phyloP scores from a whole-genome alignment of 495 filamentous ascomycete species.

The Penicillium alfredii region DNA sequence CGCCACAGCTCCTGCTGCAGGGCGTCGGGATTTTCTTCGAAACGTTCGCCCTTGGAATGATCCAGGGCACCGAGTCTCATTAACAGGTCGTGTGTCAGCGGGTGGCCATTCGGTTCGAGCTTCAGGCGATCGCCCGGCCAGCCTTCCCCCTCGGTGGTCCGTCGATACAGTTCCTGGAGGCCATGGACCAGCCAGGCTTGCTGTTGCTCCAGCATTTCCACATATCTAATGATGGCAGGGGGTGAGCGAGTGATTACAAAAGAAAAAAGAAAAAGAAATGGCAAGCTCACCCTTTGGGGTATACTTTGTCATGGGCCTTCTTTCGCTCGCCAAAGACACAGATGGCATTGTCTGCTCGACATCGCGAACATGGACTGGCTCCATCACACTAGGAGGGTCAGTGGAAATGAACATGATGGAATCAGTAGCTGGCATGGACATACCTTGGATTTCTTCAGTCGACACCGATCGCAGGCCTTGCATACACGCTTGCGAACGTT shows the following conservation, averaged over 20 bases:
- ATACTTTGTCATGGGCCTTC: constrained; percentile 57
- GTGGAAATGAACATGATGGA: too few species aligned
- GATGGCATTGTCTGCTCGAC: constrained; percentile 53
- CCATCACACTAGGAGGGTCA: constrained; percentile 52
- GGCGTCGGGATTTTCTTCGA: constrained; percentile 51
- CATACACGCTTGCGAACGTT: constrained; percentile 54
- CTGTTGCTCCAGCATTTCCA: constrained; percentile 69
- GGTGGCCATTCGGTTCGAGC: constrained; percentile 50
- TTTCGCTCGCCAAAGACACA: constrained; percentile 60
- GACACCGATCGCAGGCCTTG: constrained; percentile 59
- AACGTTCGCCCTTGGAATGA: constrained; percentile 44
- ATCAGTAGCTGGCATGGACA: constrained; percentile 12
- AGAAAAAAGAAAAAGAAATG: constrained; percentile 13
- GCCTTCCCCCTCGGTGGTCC: constrained; percentile 40
- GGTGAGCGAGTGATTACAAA: constrained; percentile 5
- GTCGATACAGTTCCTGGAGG: constrained; percentile 55
- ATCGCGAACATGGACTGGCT: constrained; percentile 53
- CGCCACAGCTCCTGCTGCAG: constrained; percentile 52
- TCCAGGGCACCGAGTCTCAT: constrained; percentile 53
- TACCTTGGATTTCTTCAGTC: constrained; percentile 62
- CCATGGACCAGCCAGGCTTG: constrained; percentile 57
- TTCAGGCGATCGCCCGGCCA: constrained; percentile 53
- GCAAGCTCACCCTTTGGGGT: constrained; percentile 54
- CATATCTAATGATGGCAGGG: constrained; percentile 41
- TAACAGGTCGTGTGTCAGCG: constrained; percentile 61